Percentiles rank a stretch among this genome's conserved stretches.
Evolutionary conservation across 176 grass and related monocot species (phyloP).

Genomic region (Alopecurus myosuroides): DNA sequence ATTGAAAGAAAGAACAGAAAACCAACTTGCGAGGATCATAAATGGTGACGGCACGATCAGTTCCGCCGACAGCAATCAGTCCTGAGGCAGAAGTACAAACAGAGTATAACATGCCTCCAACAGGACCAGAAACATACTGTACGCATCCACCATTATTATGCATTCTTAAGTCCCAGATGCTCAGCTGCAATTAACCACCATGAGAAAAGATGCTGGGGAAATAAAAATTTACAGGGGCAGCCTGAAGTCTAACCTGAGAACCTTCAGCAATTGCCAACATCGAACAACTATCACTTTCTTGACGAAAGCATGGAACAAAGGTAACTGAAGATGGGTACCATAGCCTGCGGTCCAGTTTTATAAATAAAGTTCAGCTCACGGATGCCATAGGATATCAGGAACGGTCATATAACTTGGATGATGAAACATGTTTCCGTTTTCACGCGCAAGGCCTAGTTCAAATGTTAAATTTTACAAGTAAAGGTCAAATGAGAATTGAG

Average conservation of each 20-base stretch:
- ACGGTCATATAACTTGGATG: not conserved
- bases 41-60: slow-evolving; percentile 73
- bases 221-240: not conserved
- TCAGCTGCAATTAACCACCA: slow-evolving; percentile 49
- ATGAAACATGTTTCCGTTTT: not conserved
- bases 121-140: slow-evolving; percentile 57
- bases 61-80: slow-evolving; percentile 62
- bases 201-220: slow-evolving; percentile 12
- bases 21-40: slow-evolving; percentile 81
- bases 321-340: slow-evolving; percentile 83
- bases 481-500: not conserved
- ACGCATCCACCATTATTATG: slow-evolving; percentile 85
- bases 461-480: not conserved
- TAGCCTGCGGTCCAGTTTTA: slow-evolving; percentile 47
- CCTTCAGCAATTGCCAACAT: slow-evolving; percentile 79
- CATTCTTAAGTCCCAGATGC: slow-evolving; percentile 89
- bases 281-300: slow-evolving; percentile 45
- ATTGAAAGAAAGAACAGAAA: not conserved
- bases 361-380: not conserved
- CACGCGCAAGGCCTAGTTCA: not conserved
- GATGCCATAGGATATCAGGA: not conserved
- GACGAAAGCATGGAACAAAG: slow-evolving; percentile 49
- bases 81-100: slow-evolving; percentile 62
- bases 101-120: slow-evolving; percentile 64
- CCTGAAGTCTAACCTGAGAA: slow-evolving; percentile 71